phyloP scores from a whole-genome alignment of 805 yeast genomes.

The Martiniozyma abietophila region DNA sequence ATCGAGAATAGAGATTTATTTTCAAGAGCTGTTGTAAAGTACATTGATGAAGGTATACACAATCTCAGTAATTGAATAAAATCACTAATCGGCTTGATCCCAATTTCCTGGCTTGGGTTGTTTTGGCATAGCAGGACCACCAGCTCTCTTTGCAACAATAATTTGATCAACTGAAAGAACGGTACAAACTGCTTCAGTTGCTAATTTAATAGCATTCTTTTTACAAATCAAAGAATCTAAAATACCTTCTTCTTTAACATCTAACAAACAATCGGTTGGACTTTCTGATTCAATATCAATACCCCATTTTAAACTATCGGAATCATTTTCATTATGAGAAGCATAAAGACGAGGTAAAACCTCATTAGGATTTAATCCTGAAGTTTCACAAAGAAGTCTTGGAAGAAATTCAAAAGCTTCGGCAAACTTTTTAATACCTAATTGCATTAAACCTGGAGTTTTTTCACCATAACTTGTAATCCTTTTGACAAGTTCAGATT shows the following conservation, averaged over 20 bases:
- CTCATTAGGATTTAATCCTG: conserved; percentile 87
- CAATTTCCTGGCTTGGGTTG: conserved; percentile 89
- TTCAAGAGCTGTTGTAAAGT: no score
- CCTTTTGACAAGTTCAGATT: conserved; percentile 74
- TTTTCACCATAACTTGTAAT: conserved; percentile 82
- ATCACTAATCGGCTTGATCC: conserved; percentile 81
- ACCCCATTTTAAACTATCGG: conserved; percentile 36
- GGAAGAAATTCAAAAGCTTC: conserved; percentile 93
- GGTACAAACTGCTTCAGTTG: conserved; percentile 92
- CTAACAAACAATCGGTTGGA: conserved; percentile 52
- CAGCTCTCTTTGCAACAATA: conserved; percentile 98
- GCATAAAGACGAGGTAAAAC: conserved; percentile 85
- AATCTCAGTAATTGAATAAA: no score
- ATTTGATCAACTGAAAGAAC: conserved; percentile 91
- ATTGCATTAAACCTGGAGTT: conserved; percentile 87
- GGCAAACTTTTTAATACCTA: conserved; percentile 91
- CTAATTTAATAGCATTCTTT: conserved; percentile 80
- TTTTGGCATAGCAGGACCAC: conserved; percentile 88
- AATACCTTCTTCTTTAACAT: conserved; percentile 60
- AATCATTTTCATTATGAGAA: conserved; percentile 54
- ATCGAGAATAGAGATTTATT: no score
- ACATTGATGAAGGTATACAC: no score
- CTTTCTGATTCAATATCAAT: conserved; percentile 74
- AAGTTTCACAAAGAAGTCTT: conserved; percentile 84
- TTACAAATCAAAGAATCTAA: conserved; percentile 75